Base-by-base conservation (phyloP, 331 rosid species). In the Pyracantha coccinea region DNA sequence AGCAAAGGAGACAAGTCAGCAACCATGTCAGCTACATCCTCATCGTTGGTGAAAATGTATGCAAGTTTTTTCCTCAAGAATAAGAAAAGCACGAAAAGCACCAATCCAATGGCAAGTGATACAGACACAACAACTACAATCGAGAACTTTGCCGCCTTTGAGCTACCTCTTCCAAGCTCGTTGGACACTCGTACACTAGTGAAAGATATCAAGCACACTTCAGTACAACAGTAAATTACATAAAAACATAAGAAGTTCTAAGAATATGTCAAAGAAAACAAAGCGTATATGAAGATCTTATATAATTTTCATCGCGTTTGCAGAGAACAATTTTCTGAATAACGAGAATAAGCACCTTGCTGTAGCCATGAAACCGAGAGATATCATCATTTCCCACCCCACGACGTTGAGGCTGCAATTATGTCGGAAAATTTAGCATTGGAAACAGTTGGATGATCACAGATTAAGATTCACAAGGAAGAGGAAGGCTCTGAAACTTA, bases 311-410 rank as follows among this genome's bases (percentile, higher is more conserved):
- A 38, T 10, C 14, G 45, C 0, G 14, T 38, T 38, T 0, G 45
- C 45, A 10, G 45, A 38, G 45, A 38, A 38, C 8, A 23, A 28
- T 62, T 23, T 17, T 28, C n/a, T 52, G 20, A 70, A 52, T 47
- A 28, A 47, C 28, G 19, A 68, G 17, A 45, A 32, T 69, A 52
- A 27, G 33, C 74, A 88, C 92, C 92, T 59, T 53, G 86, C 89
- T 19, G 85, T 86, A 71, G 88, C 85, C 70, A 77, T 66, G 86
- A 88, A 88, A 16, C 92, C 92, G 62, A 88, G 89, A 57, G 89
- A 70, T 77, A 88, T 77, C 92, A 88, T 82, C 86, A 85, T 79
- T 82, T 79, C 88, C 85, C 88, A 88, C 8, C 89, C 88, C 63
- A 69, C 80, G 68, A 88, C 75, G 79, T 85, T 83, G 66, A 88